A percentile compares a stretch with the other conserved stretches of the same genome.
These are phyloP conservation scores for Linnemannia zychae DNA, from an alignment of 192 early-diverging fungal species.

Conservation along the genomic window DNA sequence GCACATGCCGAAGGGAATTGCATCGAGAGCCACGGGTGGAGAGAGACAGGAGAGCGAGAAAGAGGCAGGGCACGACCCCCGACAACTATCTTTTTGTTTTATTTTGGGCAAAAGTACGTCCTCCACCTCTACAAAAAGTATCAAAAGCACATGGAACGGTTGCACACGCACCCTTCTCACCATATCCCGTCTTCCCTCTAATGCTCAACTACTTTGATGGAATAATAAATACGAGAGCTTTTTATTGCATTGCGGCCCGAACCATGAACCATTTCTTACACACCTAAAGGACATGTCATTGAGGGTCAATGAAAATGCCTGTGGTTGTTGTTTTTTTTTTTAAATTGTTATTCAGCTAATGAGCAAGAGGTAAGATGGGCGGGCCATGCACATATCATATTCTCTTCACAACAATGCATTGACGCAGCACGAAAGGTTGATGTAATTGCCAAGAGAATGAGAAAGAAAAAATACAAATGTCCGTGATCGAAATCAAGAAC, in stretches of 20 bases:
- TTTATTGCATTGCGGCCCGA: neutral
- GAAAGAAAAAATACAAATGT: neutral
- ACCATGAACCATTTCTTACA: neutral
- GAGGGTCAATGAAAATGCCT: too few relatives aligned
- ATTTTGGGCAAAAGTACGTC: neutral
- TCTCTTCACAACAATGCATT: neutral
- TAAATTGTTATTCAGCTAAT: neutral
- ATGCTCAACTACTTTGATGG: neutral
- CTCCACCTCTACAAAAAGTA: neutral
- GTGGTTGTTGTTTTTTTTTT: neutral
- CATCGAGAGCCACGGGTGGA: neutral
- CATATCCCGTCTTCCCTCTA: neutral
- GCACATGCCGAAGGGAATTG: neutral
- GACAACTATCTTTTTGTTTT: neutral
- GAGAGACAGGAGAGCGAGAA: too few relatives aligned
- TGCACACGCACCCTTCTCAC: neutral
- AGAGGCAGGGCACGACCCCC: neutral
- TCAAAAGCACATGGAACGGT: constrained; percentile 3
- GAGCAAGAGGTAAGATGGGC: neutral
- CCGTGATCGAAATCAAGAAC: neutral
- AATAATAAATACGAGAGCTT: neutral
- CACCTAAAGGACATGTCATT: too few relatives aligned
- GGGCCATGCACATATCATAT: neutral
- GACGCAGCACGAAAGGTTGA: neutral
- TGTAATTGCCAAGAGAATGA: neutral